A percentile compares a stretch with the other conserved stretches of the same genome.
Evolutionary conservation across 345 rosid species (phyloP).

Genomic region (Brassica nigra): DNA sequence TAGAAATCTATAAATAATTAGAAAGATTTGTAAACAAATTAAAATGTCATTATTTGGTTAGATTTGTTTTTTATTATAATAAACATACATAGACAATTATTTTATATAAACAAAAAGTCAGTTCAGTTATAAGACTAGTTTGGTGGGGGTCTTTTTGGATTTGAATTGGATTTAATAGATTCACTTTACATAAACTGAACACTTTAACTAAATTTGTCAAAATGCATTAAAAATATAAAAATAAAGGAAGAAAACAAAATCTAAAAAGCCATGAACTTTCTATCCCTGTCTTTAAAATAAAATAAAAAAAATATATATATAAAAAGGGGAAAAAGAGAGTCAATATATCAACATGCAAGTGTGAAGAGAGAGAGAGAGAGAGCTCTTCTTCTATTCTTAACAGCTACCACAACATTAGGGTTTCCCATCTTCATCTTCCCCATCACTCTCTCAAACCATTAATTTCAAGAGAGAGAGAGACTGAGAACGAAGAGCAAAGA

Average conservation of each 20-base stretch:
- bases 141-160: conserved; percentile 23
- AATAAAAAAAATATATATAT: not conserved
- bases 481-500: conserved; percentile 72
- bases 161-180: conserved; percentile 22
- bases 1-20: not conserved
- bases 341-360: conserved; percentile 40
- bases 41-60: not conserved
- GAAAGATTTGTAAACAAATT: not conserved
- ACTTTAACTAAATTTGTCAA: conserved; percentile 21
- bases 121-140: not conserved
- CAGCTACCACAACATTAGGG: conserved; percentile 45
- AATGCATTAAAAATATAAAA: conserved; percentile 6
- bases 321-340: conserved; percentile 2
- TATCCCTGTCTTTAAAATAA: not conserved
- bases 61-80: not conserved
- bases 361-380: conserved; percentile 28
- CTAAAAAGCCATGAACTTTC: too few species aligned
- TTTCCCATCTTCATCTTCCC: conserved; percentile 30
- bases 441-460: conserved; percentile 23
- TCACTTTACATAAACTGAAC: conserved; percentile 3
- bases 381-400: conserved; percentile 11
- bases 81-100: not conserved
- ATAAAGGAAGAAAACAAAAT: conserved; percentile 25
- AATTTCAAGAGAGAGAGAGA: conserved; percentile 44
- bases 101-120: not conserved